A percentile compares a stretch with the other conserved stretches of the same genome.
Conservation (phyloP, 83 land plant genomes). For the Picea abies region DNA sequence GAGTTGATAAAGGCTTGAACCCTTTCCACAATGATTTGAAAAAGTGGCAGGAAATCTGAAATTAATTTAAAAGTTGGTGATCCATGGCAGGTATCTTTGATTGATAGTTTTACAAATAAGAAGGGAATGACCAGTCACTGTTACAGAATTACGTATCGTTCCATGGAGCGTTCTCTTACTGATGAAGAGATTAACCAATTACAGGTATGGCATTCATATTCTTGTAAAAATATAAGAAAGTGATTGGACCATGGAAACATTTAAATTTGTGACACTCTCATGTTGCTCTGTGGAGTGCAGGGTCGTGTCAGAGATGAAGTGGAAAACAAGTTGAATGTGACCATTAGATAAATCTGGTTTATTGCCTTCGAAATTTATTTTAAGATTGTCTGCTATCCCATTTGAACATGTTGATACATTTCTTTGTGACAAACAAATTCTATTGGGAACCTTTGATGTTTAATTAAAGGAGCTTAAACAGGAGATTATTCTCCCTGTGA, state of each 20-base stretch:
- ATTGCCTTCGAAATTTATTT: too few relatives aligned
- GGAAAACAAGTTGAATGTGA: constrained; percentile 73
- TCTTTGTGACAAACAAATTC: too few relatives aligned
- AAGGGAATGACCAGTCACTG: constrained; percentile 96
- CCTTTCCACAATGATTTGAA: background rate
- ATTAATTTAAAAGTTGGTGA: constrained; percentile 1
- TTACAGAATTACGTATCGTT: constrained; percentile 87
- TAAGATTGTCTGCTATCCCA: too few relatives aligned
- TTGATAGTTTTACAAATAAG: constrained; percentile 93
- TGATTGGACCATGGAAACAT: background rate
- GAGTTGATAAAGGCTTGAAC: background rate
- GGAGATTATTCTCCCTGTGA: too few relatives aligned
- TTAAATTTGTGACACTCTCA: background rate
- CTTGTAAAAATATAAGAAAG: background rate
- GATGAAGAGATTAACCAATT: constrained; percentile 91
- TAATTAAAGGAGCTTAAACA: too few relatives aligned
- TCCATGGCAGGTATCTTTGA: constrained; percentile 60
- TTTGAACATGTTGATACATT: too few relatives aligned
- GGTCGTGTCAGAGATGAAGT: constrained; percentile 79
- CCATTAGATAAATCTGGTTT: constrained; percentile 50
- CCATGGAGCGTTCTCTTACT: constrained; percentile 99
- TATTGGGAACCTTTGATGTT: too few relatives aligned
- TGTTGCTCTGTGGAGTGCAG: constrained; percentile 40
- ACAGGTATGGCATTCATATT: constrained; percentile 47
- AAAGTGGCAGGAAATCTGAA: background rate